These are phyloP conservation scores for Cucurbita argyrosperma DNA, from an alignment of 306 rosid species.

Conservation along the genomic window DNA sequence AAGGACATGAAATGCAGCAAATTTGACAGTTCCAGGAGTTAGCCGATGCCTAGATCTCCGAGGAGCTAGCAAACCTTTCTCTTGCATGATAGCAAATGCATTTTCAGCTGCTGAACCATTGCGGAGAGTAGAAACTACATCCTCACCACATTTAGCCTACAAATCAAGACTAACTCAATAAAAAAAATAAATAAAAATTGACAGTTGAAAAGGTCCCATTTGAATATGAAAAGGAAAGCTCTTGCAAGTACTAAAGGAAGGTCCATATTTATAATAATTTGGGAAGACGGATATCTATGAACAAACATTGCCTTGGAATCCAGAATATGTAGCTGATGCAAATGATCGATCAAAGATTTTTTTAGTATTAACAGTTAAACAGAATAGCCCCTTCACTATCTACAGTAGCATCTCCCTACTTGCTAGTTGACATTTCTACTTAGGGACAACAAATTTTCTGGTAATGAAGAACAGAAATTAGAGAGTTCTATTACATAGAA, in stretches of 20 bases:
- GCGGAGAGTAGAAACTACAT: slow-evolving; percentile 75
- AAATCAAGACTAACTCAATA: background rate
- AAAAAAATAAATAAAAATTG: background rate
- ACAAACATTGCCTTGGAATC: background rate
- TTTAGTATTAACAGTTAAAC: background rate
- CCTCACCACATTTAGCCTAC: slow-evolving; percentile 69
- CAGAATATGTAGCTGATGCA: background rate
- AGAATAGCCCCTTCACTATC: background rate
- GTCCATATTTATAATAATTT: background rate
- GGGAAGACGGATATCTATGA: background rate
- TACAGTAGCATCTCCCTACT: background rate
- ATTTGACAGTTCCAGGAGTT: slow-evolving; percentile 98
- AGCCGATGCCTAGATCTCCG: slow-evolving; percentile 88
- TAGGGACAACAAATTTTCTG: background rate
- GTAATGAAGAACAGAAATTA: background rate
- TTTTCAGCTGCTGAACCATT: slow-evolving; percentile 94
- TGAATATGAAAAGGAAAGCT: background rate
- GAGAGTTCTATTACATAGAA: background rate
- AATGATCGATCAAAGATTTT: background rate
- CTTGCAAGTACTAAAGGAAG: background rate
- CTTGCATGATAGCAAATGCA: slow-evolving; percentile 92
- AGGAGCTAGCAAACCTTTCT: slow-evolving; percentile 79
- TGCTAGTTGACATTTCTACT: background rate
- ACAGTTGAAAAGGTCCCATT: background rate
- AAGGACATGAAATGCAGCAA: slow-evolving; percentile 97